Conservation (phyloP, 129 eudicot species). For the Flaveria sonorensis region DNA sequence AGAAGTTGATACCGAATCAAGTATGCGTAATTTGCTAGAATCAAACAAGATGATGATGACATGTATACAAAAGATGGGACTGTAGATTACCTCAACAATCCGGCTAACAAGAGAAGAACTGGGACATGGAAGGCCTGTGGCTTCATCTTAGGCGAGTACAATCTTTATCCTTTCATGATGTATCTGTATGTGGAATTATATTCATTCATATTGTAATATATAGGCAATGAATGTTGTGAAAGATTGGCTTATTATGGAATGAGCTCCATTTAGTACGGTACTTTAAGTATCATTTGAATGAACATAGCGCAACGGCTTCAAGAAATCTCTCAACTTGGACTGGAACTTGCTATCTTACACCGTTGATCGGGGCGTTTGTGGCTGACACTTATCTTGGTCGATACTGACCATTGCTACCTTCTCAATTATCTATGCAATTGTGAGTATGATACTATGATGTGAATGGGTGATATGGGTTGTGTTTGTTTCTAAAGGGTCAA, state of each 20-base stretch:
- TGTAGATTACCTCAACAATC: constrained; percentile 50
- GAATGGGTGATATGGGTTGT: neutral
- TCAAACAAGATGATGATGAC: constrained; percentile 34
- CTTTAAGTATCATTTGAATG: constrained; percentile 50
- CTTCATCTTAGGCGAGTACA: constrained; percentile 57
- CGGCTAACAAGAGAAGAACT: constrained; percentile 62
- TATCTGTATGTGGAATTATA: neutral
- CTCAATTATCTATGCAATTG: constrained; percentile 61
- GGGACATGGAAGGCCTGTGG: constrained; percentile 88
- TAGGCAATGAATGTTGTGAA: constrained; percentile 82
- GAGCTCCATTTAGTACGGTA: constrained; percentile 65
- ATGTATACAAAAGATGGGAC: constrained; percentile 73
- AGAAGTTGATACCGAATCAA: constrained; percentile 34
- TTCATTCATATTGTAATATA: constrained; percentile 6
- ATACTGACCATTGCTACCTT: constrained; percentile 68
- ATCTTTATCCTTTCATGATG: neutral
- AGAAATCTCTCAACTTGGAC: constrained; percentile 64
- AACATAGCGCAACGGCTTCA: constrained; percentile 60
- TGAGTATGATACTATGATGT: constrained; percentile 25
- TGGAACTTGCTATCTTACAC: constrained; percentile 74
- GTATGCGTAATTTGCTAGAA: constrained; percentile 35
- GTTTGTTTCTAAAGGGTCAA: constrained; percentile 1
- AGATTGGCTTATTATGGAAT: constrained; percentile 75
- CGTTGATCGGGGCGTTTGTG: constrained; percentile 69
- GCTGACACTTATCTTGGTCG: constrained; percentile 81